Evolutionary conservation across 1,284 basidiomycete species (phyloP), one percentile per base, ranked within the genome.

Genomic region (Cerrena zonata): DNA sequence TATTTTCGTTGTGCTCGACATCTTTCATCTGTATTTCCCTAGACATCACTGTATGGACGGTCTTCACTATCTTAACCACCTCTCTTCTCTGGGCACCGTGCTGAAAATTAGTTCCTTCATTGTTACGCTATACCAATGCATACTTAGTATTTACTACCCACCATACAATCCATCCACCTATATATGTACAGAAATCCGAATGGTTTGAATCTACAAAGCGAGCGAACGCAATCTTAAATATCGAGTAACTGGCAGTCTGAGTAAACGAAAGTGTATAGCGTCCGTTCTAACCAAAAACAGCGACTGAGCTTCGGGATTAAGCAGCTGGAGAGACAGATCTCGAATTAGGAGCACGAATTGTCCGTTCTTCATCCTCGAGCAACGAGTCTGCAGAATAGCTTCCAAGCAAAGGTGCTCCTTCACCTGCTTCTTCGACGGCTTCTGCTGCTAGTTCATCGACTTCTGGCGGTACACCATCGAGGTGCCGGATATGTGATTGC

Each of bases 391-490:
- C 60, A n/a, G 61, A 66, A 41, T 61, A 61, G 47, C 61, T 63
- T 7, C 61, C 59, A 7, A 88, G 69, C 18, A 89, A 69, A 1
- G 86, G 83, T 7, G 77, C 77, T 37, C 76, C 77, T 66, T 87
- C 86, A 41, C 79, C 76, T 12, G 71, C 76, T 30, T 80, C 79
- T 54, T 85, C 83, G n/a, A 79, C 67, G 19, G 78, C 78, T 51
- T 84, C 84, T 3, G 75, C 76, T 37, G 78, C 81, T 34, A 79
- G 65, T 50, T 78, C 78, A 52, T 81, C 77, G 1, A 76, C 67
- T 50, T 77, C 74, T 2, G 77, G 69, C 3, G 78, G 64, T 5
- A 78, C 58, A 13, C 72, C 76, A 45, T 77, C 70, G 39, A 86
- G 64, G 47, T 74, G 70, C 47, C 74, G 72, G 41, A 88, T 82